Evolutionary conservation across 2,329 filamentous ascomycete species (phyloP).

Genomic region (Didymella sp.): DNA sequence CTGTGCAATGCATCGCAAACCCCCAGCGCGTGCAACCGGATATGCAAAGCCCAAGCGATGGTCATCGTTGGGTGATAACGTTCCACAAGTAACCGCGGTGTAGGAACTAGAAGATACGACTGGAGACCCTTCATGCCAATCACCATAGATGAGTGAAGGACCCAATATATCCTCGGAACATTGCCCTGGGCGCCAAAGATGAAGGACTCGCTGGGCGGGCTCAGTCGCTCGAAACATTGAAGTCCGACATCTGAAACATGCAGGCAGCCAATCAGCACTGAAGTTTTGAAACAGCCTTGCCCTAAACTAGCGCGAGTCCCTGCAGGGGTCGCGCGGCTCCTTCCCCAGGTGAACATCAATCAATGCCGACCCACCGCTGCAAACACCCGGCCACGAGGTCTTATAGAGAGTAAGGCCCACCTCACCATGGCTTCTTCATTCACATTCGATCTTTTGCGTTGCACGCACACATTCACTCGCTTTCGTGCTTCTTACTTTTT

Average conservation of each 20-base stretch:
- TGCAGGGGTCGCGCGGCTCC: slow-evolving; percentile 15
- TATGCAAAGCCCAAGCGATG: background rate
- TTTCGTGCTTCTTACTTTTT: slow-evolving; percentile 22
- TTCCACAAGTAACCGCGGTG: slow-evolving; percentile 5
- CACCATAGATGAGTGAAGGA: background rate
- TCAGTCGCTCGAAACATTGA: slow-evolving; percentile 17
- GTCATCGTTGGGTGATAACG: background rate
- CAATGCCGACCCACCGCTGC: slow-evolving; percentile 14
- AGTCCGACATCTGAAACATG: slow-evolving; percentile 29
- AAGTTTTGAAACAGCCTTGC: slow-evolving; percentile 11
- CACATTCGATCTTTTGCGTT: slow-evolving; percentile 32
- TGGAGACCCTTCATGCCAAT: slow-evolving; percentile 10
- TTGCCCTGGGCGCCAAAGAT: slow-evolving; percentile 18
- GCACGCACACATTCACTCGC: slow-evolving; percentile 33
- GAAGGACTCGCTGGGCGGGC: slow-evolving; percentile 21
- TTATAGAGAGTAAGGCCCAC: slow-evolving; percentile 18
- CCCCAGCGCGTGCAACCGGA: slow-evolving; percentile 8
- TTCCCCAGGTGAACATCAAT: slow-evolving; percentile 17
- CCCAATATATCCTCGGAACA: slow-evolving; percentile 9
- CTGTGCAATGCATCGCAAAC: slow-evolving; percentile 1
- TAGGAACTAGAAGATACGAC: slow-evolving; percentile 1
- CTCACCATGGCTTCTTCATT: slow-evolving; percentile 28
- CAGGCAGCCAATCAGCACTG: slow-evolving; percentile 5
- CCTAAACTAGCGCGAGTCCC: slow-evolving; percentile 1
- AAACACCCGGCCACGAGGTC: slow-evolving; percentile 16